Evolutionary conservation across 2,329 filamentous ascomycete species (phyloP), one percentile per base, ranked within the genome.

Genomic region (Raffaelea albimanens): DNA sequence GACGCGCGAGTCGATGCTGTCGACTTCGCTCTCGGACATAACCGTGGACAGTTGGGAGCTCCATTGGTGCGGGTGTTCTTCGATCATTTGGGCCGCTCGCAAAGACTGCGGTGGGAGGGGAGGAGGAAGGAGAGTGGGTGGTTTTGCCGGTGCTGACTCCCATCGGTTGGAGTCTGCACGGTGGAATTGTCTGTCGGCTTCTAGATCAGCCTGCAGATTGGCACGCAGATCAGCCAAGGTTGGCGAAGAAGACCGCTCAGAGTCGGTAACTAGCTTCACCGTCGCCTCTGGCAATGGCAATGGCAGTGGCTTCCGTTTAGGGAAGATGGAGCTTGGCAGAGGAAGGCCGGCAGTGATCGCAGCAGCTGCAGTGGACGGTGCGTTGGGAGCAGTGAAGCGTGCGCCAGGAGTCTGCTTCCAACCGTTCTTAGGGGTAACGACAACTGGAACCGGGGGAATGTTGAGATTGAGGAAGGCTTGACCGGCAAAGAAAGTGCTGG

Each of bases 41-140:
- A 83, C 78, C 40, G 78, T 80, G 36, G 80, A 83, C 39, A 82
- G 67, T 61, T 80, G 77, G 40, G 75, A 75, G 61, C 77, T 80
- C 77, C 78, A 82, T 70, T 76, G 75, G 57, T 80, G 76, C 47
- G 71, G 68, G 50, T 69, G 61, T 42, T 69, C 59, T 53, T 72
- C 65, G 63, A 72, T 61, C 69, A 76, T 76, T 55, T 60, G 63
- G 56, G 59, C 57, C 48, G 58, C 58, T 51, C 48, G 59, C 52
- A 36, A 43, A 20, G 46, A 44, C 25, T 56, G 49, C 31, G 46
- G 44, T 14, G 45, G 47, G 29, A 46, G 48, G 11, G 50, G 7
- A 23, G 52, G 45, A 5, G 34, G 34, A 19, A 38, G 34, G 34
- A 16, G 7, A 38, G 34, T n/a, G 34, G 49, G 31, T 1, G 48